These are phyloP conservation scores for Amoeboaphelidium protococcarum DNA, from an alignment of 371 early-diverging fungal genomes.

Conservation along the genomic window DNA sequence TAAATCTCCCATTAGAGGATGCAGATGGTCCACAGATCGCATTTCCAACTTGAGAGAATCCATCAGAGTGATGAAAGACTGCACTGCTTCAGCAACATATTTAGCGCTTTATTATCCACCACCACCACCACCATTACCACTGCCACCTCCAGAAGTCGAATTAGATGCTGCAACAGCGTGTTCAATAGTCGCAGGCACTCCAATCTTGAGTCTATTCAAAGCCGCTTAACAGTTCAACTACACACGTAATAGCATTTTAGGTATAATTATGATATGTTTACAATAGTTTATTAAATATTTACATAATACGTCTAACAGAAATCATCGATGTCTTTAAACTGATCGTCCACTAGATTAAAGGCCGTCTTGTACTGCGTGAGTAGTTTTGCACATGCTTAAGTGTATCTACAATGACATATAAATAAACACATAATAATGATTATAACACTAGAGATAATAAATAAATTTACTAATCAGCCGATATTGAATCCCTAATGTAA, in stretches of 20 bases:
- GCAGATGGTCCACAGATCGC: conserved; percentile 67
- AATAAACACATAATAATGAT: background rate
- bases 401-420: conserved; percentile 28
- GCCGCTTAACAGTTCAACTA: conserved; percentile 55
- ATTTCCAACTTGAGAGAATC: conserved; percentile 62
- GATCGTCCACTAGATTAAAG: conserved; percentile 37
- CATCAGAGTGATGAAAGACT: conserved; percentile 74
- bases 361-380: conserved; percentile 80
- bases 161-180: conserved; percentile 28
- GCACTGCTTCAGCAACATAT: conserved; percentile 59
- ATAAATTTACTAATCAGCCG: conserved; percentile 34
- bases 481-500: conserved; percentile 63
- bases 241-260: conserved; percentile 8
- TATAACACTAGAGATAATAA: background rate
- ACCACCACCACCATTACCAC: too few relatives aligned
- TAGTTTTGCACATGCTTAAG: conserved; percentile 58
- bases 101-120: too few relatives aligned
- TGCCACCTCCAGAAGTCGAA: too few relatives aligned
- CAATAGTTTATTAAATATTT: background rate
- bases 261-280: conserved; percentile 10
- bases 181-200: conserved; percentile 66
- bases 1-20: conserved; percentile 65
- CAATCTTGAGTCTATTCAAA: conserved; percentile 44
- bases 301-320: conserved; percentile 65
- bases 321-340: conserved; percentile 32